Evolutionary conservation across 2,329 filamentous ascomycete genomes (phyloP).

Genomic region (Diaporthe vaccinii): DNA sequence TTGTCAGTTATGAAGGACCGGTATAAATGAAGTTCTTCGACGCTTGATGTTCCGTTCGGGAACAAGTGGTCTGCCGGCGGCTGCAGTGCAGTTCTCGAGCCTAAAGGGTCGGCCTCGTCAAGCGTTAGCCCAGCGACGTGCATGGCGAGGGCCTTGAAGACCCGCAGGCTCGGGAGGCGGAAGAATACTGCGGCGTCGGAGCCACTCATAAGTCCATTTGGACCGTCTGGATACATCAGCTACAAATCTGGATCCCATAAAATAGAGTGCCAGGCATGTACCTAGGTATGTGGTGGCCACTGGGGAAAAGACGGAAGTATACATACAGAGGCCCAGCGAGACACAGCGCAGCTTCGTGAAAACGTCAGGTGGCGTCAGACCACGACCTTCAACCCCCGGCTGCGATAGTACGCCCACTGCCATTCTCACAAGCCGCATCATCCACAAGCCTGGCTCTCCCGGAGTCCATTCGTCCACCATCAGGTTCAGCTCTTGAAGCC

Average conservation of each 20-base stretch:
- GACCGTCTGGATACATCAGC: background rate
- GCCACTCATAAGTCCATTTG: no score
- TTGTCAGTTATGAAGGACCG: background rate
- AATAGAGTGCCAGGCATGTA: background rate
- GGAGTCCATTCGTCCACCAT: background rate
- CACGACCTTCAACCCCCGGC: background rate
- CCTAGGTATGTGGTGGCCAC: background rate
- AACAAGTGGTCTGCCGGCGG: background rate
- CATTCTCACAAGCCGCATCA: background rate
- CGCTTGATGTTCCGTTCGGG: background rate
- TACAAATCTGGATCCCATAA: background rate
- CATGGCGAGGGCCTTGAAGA: background rate
- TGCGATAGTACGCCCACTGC: background rate
- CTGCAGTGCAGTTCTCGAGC: background rate
- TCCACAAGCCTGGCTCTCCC: background rate
- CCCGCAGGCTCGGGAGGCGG: conserved; percentile 3
- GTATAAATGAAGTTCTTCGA: background rate
- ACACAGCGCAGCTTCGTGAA: background rate
- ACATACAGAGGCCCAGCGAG: background rate
- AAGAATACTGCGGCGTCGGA: background rate
- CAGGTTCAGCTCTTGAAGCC: conserved; percentile 1
- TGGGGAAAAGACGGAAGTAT: background rate
- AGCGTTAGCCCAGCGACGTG: background rate
- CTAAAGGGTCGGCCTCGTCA: background rate
- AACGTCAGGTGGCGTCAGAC: background rate